Evolutionary conservation across 1,284 basidiomycete species (phyloP).

Genomic region (Volvariella volvacea): DNA sequence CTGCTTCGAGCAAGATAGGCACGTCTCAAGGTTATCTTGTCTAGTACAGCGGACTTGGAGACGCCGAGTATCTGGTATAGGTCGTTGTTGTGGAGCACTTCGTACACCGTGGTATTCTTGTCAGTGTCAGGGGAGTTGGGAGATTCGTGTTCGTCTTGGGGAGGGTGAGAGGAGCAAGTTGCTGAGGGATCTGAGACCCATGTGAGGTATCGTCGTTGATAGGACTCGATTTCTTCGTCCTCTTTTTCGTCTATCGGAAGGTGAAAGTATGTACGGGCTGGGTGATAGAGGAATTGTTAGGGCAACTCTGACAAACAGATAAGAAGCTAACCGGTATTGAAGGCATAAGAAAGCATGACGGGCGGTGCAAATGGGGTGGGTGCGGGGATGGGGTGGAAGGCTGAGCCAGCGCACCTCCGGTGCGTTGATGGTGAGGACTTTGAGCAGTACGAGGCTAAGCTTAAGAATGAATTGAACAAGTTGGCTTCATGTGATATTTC

Average conservation of each 20-base stretch:
- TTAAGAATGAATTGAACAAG: too few relatives aligned
- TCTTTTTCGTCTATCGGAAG: conserved; percentile 54
- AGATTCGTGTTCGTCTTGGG: conserved; percentile 11
- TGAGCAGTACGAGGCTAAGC: too few relatives aligned
- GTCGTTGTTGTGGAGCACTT: conserved; percentile 54
- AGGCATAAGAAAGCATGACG: conserved; percentile 51
- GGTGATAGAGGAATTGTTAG: neutral
- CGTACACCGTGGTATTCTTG: conserved; percentile 34
- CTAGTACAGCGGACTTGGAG: conserved; percentile 40
- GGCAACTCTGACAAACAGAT: neutral
- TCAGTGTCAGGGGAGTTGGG: conserved; percentile 14
- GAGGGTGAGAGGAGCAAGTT: conserved; percentile 19
- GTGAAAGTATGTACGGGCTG: conserved; percentile 54
- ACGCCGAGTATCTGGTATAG: conserved; percentile 74
- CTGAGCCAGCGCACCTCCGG: too few relatives aligned
- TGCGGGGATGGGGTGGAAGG: too few relatives aligned
- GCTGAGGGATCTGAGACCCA: conserved; percentile 33
- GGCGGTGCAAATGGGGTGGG: too few relatives aligned
- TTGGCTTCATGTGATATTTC: conserved; percentile 1
- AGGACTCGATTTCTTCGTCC: conserved; percentile 36
- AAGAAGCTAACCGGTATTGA: conserved; percentile 39
- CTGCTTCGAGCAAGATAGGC: conserved; percentile 74
- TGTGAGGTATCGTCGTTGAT: conserved; percentile 39
- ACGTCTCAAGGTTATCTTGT: conserved; percentile 61
- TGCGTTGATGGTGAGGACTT: too few relatives aligned